These are phyloP conservation scores for Citrullus amarus DNA, from an alignment of 306 rosid species.

Conservation along the genomic window DNA sequence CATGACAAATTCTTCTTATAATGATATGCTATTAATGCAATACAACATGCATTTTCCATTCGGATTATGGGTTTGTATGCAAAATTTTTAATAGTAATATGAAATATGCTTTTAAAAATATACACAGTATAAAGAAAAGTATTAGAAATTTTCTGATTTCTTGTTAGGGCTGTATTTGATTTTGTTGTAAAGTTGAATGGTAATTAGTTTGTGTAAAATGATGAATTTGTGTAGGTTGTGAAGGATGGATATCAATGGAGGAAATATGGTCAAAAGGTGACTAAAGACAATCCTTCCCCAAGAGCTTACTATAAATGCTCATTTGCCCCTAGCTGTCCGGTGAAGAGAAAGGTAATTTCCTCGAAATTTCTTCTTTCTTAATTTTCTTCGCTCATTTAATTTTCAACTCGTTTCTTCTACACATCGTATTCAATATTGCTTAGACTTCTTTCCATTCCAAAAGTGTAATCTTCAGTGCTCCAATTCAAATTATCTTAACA, in stretches of 20 bases:
- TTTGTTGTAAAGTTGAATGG: background rate
- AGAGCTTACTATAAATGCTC: constrained; percentile 70
- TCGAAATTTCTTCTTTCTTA: background rate
- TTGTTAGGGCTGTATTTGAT: too few species aligned
- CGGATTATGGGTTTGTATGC: too few species aligned
- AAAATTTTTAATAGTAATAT: too few species aligned
- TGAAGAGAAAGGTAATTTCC: constrained; percentile 37
- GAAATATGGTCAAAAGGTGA: constrained; percentile 71
- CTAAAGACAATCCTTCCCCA: constrained; percentile 62
- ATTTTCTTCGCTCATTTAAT: background rate
- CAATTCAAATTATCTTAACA: too few species aligned
- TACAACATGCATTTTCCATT: too few species aligned
- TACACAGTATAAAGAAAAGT: too few species aligned
- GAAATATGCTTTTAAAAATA: too few species aligned
- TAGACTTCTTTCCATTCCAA: background rate
- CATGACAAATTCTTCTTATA: too few species aligned
- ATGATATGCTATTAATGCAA: too few species aligned
- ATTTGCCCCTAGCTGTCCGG: constrained; percentile 53
- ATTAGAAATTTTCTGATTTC: too few species aligned
- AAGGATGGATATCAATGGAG: constrained; percentile 73
- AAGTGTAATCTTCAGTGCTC: background rate
- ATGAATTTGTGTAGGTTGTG: background rate
- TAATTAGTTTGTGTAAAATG: too few species aligned
- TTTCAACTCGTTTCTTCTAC: background rate
- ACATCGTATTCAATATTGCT: background rate